phyloP scores from a whole-genome alignment of 2,329 filamentous ascomycete genomes.

The Hymenoscyphus repandus region DNA sequence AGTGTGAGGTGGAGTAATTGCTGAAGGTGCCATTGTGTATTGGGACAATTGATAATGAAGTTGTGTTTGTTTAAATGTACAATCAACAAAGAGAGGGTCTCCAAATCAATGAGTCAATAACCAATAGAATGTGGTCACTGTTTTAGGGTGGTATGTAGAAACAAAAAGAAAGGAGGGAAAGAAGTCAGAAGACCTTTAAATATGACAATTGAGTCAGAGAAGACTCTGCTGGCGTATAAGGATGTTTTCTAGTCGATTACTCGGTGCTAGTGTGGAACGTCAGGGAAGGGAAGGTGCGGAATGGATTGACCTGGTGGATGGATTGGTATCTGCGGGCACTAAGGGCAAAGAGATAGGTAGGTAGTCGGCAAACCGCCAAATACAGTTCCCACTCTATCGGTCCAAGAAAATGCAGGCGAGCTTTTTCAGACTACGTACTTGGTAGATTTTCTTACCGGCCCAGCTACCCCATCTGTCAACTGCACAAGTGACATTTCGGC shows the following conservation, averaged over 20 bases:
- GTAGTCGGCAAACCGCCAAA: neutral
- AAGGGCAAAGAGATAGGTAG: neutral
- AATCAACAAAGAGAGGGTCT: constrained; percentile 3
- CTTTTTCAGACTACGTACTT: no score
- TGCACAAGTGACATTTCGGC: no score
- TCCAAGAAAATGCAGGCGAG: no score
- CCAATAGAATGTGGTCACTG: neutral
- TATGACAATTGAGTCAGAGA: constrained; percentile 3
- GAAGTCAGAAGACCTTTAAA: neutral
- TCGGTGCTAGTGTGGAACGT: neutral
- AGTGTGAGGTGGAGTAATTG: constrained; percentile 31
- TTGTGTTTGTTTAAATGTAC: neutral
- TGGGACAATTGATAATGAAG: neutral
- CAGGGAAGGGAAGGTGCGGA: neutral
- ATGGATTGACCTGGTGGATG: neutral
- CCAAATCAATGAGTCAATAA: neutral
- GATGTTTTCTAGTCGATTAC: constrained; percentile 1
- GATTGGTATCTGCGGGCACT: no score
- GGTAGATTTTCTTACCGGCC: no score
- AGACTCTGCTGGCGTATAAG: neutral
- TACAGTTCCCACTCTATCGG: no score
- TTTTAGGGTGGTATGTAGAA: neutral
- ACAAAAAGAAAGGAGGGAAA: neutral
- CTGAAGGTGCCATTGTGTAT: constrained; percentile 43
- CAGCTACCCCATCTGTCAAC: no score